Percentiles rank a stretch among this genome's conserved stretches.
phyloP scores from a whole-genome alignment of 176 grass and related monocot genomes.

The Pharus latifolius region DNA sequence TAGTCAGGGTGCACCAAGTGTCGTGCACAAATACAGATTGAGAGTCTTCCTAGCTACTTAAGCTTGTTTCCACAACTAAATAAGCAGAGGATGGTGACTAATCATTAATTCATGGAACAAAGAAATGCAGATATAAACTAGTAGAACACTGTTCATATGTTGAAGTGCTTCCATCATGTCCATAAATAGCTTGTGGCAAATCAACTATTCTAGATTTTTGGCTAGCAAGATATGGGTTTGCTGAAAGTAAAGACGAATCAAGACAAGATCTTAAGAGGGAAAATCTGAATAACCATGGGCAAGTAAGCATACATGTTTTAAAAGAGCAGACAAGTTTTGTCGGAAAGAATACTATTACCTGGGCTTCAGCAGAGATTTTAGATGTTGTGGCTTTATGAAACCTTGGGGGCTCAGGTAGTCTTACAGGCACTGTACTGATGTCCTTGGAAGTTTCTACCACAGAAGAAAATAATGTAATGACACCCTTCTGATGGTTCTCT shows the following conservation, averaged over 20 bases:
- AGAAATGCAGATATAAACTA: not conserved
- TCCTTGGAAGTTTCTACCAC: constrained; percentile 11
- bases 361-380: constrained; percentile 2
- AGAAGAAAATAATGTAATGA: not conserved
- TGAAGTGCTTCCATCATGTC: not conserved
- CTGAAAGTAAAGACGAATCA: not conserved
- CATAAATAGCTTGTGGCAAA: not conserved
- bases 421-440: constrained; percentile 11
- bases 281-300: not conserved
- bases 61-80: not conserved
- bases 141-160: not conserved
- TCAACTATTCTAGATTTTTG: not conserved
- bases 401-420: constrained; percentile 19
- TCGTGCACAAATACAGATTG: not conserved
- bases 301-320: not conserved
- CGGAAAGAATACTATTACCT: constrained; percentile 14
- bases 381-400: constrained; percentile 12
- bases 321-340: not conserved
- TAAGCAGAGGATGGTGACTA: not conserved
- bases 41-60: not conserved
- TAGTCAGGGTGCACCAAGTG: not conserved
- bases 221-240: not conserved
- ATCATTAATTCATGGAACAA: not conserved
- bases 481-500: constrained; percentile 12
- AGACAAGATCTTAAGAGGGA: not conserved